phyloP scores from a whole-genome alignment of 805 yeast genomes.

The Nakazawaea pomicola region DNA sequence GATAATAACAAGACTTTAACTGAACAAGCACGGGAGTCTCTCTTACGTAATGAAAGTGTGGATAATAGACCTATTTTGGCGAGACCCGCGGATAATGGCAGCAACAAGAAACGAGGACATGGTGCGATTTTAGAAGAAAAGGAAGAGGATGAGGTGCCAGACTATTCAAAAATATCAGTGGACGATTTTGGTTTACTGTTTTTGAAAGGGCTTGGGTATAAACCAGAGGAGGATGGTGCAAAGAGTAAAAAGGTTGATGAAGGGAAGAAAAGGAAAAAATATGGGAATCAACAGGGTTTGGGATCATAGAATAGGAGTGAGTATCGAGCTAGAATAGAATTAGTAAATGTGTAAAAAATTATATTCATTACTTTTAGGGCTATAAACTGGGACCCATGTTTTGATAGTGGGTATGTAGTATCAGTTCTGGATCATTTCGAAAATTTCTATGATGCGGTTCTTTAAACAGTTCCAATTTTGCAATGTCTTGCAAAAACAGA shows the following conservation, averaged over 20 bases:
- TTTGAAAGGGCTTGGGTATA: conserved; percentile 12
- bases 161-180: conserved; percentile 10
- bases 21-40: no score
- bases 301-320: no score
- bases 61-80: no score
- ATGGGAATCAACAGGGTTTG: conserved; percentile 9
- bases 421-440: not conserved
- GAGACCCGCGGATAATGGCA: no score
- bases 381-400: no score
- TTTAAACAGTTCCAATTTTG: not conserved
- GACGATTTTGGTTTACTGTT: conserved; percentile 13
- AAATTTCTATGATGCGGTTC: conserved; percentile 2
- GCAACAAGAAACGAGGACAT: no score
- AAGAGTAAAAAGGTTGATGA: not conserved
- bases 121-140: no score
- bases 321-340: no score
- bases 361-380: no score
- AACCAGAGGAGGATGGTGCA: not conserved
- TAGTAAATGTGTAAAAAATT: no score
- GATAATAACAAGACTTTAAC: no score
- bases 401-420: not conserved
- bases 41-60: no score
- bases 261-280: not conserved
- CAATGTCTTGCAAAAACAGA: not conserved
- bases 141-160: conserved; percentile 5